These are phyloP conservation scores for Micractinium sp. DNA, from an alignment of 139 green algal species.

Conservation along the genomic window DNA sequence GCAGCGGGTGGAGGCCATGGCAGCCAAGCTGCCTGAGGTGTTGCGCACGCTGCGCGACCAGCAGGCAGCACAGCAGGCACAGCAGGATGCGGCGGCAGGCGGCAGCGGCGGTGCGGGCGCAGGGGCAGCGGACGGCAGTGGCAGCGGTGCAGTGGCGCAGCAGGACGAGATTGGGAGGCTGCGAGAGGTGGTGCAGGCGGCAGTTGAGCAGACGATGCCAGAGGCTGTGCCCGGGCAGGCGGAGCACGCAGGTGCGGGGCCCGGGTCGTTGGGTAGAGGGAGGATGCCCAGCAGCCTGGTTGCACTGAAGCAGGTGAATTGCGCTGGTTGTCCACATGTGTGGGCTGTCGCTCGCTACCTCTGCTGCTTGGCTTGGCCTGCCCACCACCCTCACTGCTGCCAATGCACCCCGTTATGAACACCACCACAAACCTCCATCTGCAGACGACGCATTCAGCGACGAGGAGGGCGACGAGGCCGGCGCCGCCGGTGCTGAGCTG, in stretches of 20 bases:
- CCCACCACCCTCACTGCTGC: too few species aligned
- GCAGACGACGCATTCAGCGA: constrained; percentile 27
- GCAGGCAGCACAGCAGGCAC: constrained; percentile 2
- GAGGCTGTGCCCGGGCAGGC: not conserved
- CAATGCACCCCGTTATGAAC: too few species aligned
- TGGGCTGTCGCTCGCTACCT: not conserved
- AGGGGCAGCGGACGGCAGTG: not conserved
- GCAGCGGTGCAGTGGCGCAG: not conserved
- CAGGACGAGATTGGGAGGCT: not conserved
- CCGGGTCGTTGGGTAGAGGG: not conserved
- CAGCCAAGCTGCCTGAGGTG: not conserved
- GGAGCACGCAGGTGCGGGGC: not conserved
- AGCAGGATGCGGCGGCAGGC: not conserved
- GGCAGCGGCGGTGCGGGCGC: not conserved
- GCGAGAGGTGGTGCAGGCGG: constrained; percentile 9
- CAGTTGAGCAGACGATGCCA: constrained; percentile 13
- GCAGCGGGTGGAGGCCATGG: constrained; percentile 21
- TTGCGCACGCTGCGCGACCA: not conserved
- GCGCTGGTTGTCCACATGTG: too few species aligned
- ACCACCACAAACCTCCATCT: too few species aligned
- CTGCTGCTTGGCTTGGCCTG: too few species aligned
- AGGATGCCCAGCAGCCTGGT: not conserved
- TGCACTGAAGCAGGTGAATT: too few species aligned
- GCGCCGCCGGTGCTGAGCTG: not conserved
- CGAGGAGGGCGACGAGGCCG: not conserved